phyloP scores from a whole-genome alignment of 768 basidiomycete species.

The Hydnomerulius pinastri region DNA sequence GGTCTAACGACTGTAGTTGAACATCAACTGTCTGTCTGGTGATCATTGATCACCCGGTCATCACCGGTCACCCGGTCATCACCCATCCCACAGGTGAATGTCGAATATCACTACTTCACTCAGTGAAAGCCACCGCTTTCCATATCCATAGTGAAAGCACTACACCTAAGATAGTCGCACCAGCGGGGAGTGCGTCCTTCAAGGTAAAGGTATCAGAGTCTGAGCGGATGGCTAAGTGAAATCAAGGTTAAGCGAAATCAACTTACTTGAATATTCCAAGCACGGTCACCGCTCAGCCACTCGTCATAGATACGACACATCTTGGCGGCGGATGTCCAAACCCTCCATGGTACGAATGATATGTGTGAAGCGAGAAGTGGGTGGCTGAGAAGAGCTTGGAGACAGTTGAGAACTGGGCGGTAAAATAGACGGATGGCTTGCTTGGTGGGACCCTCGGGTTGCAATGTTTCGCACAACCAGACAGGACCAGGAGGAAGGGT shows the following conservation, averaged over 20 bases:
- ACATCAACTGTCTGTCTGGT: no score
- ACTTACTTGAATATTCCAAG: conserved; percentile 30
- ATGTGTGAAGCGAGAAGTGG: conserved; percentile 29
- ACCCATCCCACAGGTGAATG: no score
- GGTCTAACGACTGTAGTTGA: no score
- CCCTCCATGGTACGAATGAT: conserved; percentile 16
- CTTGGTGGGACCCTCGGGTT: conserved; percentile 24
- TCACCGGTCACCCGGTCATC: no score
- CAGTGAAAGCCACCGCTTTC: no score
- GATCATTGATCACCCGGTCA: no score
- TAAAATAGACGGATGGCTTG: conserved; percentile 29
- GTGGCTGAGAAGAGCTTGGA: conserved; percentile 26
- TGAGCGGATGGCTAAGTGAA: no score
- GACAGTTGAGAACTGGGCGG: conserved; percentile 27
- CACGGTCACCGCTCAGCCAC: no score
- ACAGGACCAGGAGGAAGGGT: conserved; percentile 27
- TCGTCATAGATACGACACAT: conserved; percentile 14
- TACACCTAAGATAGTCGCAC: conserved; percentile 1
- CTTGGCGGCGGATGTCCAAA: conserved; percentile 12
- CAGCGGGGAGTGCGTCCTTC: conserved; percentile 3
- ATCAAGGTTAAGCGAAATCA: conserved; percentile 20
- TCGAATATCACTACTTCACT: no score
- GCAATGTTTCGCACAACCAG: conserved; percentile 28
- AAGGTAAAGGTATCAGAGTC: conserved; percentile 37
- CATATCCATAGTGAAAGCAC: no score